phyloP scores from a whole-genome alignment of 768 basidiomycete species.

The Boletus fagicola region DNA sequence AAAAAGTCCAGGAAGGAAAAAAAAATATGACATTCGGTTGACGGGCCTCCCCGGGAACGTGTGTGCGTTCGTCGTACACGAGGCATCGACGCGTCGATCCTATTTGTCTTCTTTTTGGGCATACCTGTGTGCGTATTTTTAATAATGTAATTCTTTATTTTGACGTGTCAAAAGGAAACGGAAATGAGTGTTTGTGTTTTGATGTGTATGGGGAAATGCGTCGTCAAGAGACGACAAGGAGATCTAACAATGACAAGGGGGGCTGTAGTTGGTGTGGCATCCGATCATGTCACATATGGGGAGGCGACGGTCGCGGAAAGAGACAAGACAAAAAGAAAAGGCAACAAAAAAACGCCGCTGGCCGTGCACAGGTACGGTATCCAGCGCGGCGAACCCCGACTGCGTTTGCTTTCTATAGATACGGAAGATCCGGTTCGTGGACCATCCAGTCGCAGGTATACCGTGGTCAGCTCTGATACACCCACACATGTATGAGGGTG shows the following conservation, averaged over 20 bases:
- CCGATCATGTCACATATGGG: not conserved
- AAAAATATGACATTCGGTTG: not conserved
- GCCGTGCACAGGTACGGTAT: not conserved
- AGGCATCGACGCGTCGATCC: not conserved
- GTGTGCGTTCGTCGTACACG: not conserved
- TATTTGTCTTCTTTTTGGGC: not conserved
- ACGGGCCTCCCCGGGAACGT: not conserved
- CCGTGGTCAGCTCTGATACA: not conserved
- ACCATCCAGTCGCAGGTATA: not conserved
- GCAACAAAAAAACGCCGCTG: not conserved
- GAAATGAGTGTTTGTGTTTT: not conserved
- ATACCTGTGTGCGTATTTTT: not conserved
- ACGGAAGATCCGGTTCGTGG: not conserved
- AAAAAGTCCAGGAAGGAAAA: not conserved
- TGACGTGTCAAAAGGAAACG: not conserved
- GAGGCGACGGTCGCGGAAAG: slow-evolving; percentile 7
- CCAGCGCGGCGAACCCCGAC: not conserved
- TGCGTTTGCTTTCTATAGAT: not conserved
- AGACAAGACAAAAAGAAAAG: not conserved
- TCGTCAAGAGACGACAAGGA: not conserved
- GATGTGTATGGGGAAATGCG: not conserved
- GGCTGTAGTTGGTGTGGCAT: slow-evolving; percentile 4
- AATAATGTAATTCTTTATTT: not conserved
- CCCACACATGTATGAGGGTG: not conserved
- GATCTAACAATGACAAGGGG: not conserved